Conservation (phyloP, 495 filamentous ascomycete species). For the Talaromyces ruber region DNA sequence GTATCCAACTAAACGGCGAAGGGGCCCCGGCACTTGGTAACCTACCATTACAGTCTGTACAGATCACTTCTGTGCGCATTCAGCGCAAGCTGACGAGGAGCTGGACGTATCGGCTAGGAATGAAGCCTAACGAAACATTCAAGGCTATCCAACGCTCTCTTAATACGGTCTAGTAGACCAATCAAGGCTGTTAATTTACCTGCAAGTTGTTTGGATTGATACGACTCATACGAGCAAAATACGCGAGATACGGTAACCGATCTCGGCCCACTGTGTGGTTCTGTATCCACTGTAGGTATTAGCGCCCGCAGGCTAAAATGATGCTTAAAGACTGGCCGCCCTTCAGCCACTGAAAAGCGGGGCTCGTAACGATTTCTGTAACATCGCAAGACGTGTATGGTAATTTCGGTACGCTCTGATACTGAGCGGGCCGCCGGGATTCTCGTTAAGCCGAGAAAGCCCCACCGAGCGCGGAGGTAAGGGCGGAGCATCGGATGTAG, state of each 20-base stretch:
- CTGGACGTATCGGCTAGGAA: too few relatives aligned
- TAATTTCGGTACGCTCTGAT: neutral
- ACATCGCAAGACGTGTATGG: neutral
- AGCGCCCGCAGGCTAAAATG: neutral
- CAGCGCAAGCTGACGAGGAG: too few relatives aligned
- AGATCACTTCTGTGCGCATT: too few relatives aligned
- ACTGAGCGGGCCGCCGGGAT: neutral
- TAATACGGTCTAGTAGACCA: too few relatives aligned
- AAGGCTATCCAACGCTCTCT: too few relatives aligned
- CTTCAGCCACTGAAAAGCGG: too few relatives aligned
- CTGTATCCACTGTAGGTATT: neutral
- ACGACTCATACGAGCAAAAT: neutral
- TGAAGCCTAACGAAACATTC: too few relatives aligned
- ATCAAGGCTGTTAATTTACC: too few relatives aligned
- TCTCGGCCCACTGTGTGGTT: neutral
- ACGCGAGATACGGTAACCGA: neutral
- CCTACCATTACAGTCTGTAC: too few relatives aligned
- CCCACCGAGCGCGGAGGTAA: neutral
- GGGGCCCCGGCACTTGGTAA: too few relatives aligned
- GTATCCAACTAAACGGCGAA: too few relatives aligned
- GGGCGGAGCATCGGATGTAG: neutral
- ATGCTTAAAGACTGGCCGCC: neutral
- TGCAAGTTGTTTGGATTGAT: neutral
- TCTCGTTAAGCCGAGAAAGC: neutral
- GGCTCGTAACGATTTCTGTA: neutral